Base-by-base conservation (phyloP, 805 yeast species). In the Tetrapisispora arboricola region DNA sequence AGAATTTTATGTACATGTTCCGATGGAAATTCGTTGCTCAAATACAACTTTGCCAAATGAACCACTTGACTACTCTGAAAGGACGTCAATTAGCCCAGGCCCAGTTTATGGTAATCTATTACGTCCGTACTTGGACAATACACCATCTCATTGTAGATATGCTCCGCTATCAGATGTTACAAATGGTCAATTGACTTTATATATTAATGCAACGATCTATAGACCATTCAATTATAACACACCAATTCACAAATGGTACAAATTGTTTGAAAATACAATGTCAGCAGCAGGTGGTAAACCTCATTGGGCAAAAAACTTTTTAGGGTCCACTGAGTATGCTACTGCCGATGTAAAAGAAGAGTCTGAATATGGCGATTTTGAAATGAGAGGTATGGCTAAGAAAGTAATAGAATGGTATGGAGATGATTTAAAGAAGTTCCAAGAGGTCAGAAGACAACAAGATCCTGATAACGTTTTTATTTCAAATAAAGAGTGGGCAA, bases 281-380 rank as follows among this genome's bases (percentile, higher is more conserved):
- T 71, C 70, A 38, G 77, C 75, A 21, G 87, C 82, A 22, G 87
- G 83, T 28, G 98, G 98, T 33, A 84, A 79, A 59, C 98, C 98
- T 2, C 98, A 90, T 61, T 90, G 98, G 98, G 98, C 98, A 15
- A 90, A 90, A 68, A 88, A 87, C 62, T 90, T 86, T 60, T 67
- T 84, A 42, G 94, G 95, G 1, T 65, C 73, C 3, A 52, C 56
- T 2, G 60, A 65, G 11, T 49, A 58, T 51, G 59, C 61, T 6
- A 54, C 55, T 7, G 51, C 60, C 36, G 44, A 59, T 47, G 38
- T 46, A 31, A 53, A 58, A 43, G 56, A 55, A 2, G 73, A 70
- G 39, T 58, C 66, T 36, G 57, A 66, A 32, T 67, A 65, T 41
- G 64, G 66, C 40, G 80, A 75, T 46, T 81, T 80, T 46, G 78